Conservation (phyloP, 225 moss, liverwort and hornwort genomes). For the Antitrichia curtipendula region DNA sequence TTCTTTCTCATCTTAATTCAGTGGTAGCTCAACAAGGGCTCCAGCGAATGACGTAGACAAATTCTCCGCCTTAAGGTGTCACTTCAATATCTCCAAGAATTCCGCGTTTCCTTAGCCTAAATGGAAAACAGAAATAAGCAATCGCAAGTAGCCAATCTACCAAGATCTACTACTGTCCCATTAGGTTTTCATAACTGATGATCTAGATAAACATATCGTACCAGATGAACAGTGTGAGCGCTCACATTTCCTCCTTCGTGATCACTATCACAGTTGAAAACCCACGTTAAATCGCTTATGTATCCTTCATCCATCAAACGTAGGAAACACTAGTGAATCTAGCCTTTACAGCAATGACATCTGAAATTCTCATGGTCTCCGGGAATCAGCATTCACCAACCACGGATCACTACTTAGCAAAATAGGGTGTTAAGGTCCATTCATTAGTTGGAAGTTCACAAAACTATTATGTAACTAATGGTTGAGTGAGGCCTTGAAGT, state of each 20-base stretch:
- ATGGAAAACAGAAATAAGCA: not conserved
- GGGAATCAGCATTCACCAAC: not conserved
- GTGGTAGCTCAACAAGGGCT: not conserved
- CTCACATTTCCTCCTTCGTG: constrained; percentile 76
- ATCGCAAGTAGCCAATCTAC: not conserved
- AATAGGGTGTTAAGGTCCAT: not conserved
- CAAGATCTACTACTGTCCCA: not conserved
- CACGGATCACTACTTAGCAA: not conserved
- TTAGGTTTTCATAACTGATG: not conserved
- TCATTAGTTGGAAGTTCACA: not conserved
- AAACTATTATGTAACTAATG: not conserved
- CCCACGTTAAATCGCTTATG: not conserved
- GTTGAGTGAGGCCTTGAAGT: not conserved
- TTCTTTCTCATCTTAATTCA: not conserved
- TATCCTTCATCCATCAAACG: not conserved
- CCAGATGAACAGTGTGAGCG: constrained; percentile 62
- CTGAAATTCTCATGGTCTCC: not conserved
- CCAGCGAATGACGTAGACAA: not conserved
- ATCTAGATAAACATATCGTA: not conserved
- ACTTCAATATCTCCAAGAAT: not conserved
- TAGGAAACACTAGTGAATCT: not conserved
- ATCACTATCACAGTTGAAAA: constrained; percentile 20
- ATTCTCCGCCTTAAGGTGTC: not conserved
- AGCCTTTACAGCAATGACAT: not conserved
- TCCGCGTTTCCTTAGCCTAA: not conserved